Conservation (phyloP, 345 rosid species). For the Viola odorata region DNA sequence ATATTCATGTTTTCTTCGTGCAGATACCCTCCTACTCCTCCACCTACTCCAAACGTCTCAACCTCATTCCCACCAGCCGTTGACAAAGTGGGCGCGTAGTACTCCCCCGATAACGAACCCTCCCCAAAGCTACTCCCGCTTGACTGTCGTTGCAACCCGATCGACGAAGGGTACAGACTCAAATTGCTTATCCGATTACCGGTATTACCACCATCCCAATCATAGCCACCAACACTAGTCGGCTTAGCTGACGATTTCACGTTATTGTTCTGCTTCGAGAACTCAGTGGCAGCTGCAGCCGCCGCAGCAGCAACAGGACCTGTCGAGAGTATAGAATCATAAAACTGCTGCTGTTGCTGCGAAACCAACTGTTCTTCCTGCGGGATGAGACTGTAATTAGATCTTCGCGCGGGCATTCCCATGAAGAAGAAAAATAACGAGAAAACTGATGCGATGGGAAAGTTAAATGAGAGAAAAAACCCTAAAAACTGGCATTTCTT, state of each 20-base stretch:
- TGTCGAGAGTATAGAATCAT: no score
- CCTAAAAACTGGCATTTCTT: slow-evolving; percentile 15
- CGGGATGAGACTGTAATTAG: slow-evolving; percentile 74
- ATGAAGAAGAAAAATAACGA: slow-evolving; percentile 18
- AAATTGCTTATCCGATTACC: slow-evolving; percentile 45
- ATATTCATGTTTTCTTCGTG: slow-evolving; percentile 43
- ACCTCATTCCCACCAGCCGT: slow-evolving; percentile 60
- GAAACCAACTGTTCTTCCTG: slow-evolving; percentile 22
- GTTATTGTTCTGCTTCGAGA: slow-evolving; percentile 26
- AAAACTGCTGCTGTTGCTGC: no score
- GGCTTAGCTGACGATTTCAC: slow-evolving; percentile 40
- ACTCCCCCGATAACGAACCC: slow-evolving; percentile 92
- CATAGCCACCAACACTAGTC: slow-evolving; percentile 18
- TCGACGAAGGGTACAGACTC: slow-evolving; percentile 42
- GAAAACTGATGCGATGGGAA: neutral
- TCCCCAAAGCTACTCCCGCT: slow-evolving; percentile 98
- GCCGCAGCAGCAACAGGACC: no score
- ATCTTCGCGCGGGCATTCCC: slow-evolving; percentile 91
- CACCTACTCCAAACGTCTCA: slow-evolving; percentile 41
- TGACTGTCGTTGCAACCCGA: slow-evolving; percentile 81
- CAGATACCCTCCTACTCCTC: no score
- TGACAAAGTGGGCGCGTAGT: slow-evolving; percentile 54
- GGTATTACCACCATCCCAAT: slow-evolving; percentile 57
- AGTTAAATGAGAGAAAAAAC: slow-evolving; percentile 5
- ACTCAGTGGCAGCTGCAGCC: no score